Evolutionary conservation across 352 stramenopile species (phyloP).

Genomic region (Globisporangium irregulare): DNA sequence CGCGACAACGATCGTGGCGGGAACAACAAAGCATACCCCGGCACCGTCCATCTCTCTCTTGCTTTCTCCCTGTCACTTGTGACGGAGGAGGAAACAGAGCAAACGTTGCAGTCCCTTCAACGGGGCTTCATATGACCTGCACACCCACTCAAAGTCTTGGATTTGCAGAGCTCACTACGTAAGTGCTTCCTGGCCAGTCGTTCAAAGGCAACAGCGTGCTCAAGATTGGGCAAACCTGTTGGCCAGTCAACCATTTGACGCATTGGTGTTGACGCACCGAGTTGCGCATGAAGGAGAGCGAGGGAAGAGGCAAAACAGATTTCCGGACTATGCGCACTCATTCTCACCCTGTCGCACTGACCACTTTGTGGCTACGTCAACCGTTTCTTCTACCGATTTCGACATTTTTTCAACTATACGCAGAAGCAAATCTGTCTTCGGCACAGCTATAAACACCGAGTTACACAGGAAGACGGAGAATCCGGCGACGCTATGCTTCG

Average conservation of each 20-base stretch:
- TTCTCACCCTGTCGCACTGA: background rate
- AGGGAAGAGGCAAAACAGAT: conserved; percentile 7
- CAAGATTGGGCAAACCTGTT: background rate
- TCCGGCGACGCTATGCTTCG: background rate
- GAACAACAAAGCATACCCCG: background rate
- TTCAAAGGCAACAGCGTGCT: background rate
- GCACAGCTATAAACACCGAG: background rate
- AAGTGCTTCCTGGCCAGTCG: background rate
- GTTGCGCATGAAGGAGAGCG: background rate
- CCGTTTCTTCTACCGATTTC: background rate
- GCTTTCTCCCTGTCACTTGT: background rate
- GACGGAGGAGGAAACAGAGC: background rate
- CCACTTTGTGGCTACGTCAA: background rate
- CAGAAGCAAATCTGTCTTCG: background rate
- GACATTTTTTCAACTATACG: background rate
- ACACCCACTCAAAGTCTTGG: background rate
- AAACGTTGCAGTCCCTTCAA: background rate
- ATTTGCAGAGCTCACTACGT: background rate
- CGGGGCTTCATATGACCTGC: background rate
- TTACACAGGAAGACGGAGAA: background rate
- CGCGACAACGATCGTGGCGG: background rate
- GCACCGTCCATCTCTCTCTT: background rate
- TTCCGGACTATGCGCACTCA: background rate
- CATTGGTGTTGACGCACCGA: background rate
- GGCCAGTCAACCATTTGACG: background rate